These are phyloP conservation scores for Tetrahymena elliotti DNA, from an alignment of 73 alveolate species.

Conservation along the genomic window DNA sequence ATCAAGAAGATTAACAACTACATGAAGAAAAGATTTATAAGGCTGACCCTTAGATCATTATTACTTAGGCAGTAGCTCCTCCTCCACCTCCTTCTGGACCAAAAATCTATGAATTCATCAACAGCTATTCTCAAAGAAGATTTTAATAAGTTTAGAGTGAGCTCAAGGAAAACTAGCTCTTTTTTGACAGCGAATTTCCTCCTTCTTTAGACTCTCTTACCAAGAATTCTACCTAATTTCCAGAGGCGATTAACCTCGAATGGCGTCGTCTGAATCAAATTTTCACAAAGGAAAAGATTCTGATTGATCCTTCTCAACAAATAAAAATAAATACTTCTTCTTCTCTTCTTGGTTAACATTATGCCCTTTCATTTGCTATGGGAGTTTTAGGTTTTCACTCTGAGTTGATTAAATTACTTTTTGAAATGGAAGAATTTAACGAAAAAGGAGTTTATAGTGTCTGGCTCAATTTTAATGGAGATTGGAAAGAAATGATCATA, in stretches of 20 bases:
- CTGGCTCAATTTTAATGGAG: neutral
- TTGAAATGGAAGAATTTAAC: neutral
- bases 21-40: neutral
- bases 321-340: neutral
- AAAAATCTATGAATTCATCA: neutral
- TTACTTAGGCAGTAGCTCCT: neutral
- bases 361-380: neutral
- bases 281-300: neutral
- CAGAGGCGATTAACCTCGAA: neutral
- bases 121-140: neutral
- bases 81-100: neutral
- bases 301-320: neutral
- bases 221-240: neutral
- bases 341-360: neutral
- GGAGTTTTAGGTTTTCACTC: neutral
- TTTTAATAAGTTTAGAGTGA: neutral
- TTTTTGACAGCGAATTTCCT: neutral
- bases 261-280: neutral
- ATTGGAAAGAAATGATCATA: neutral
- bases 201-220: neutral
- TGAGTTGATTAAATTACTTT: neutral
- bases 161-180: neutral
- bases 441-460: neutral
- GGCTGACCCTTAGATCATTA: neutral
- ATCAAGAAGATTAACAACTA: neutral